Evolutionary conservation across 2,329 filamentous ascomycete species (phyloP), one percentile per base, ranked within the genome.

Genomic region (Chrysosporium queenslandicum): DNA sequence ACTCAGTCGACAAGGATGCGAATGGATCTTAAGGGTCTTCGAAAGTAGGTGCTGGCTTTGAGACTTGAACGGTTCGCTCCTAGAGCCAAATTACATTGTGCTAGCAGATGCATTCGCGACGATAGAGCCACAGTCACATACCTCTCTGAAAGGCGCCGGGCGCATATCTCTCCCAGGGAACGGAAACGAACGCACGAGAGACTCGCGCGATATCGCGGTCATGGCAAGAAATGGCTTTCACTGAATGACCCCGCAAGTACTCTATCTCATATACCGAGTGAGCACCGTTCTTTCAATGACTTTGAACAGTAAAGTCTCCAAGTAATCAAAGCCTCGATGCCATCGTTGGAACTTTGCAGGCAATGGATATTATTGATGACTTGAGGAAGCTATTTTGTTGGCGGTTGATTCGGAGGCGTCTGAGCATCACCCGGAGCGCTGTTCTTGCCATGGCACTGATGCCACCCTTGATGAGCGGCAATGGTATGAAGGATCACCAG

Each of bases 221-320:
- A 46, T 46, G 42, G 42, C 16, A 25, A 46, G 42, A 46, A 46
- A 46, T 46, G 23, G 42, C 42, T 46, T 46, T n/a, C 42, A 8
- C 12, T 30, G 9, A 46, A n/a, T 30, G 23, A 46, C 2, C 42
- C 42, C 16, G 23, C 23, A 12, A 46, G 30, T 46, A 25, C 32
- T 18, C 25, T 46, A 16, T 23, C 42, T 30, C 42, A 46, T 46
- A 32, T 46, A 20, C 42, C 23, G 16, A 46, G 42, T 18, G 25
- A 46, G 14, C 11, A 46, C 32, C 42, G 42, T 4, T 30, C 25
- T 14, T 46, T 46, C 12, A 30, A 3, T 1, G 42, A 46, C 7
- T 46, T 46, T 16, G 42, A 46, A 46, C 42, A 8, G 18, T 25
- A 25, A 3, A 12, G 23, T 16, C 18, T 46, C 42, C 42, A 23